Evolutionary conservation across 352 stramenopile species (phyloP).

Genomic region (Pythium grandisporangium): DNA sequence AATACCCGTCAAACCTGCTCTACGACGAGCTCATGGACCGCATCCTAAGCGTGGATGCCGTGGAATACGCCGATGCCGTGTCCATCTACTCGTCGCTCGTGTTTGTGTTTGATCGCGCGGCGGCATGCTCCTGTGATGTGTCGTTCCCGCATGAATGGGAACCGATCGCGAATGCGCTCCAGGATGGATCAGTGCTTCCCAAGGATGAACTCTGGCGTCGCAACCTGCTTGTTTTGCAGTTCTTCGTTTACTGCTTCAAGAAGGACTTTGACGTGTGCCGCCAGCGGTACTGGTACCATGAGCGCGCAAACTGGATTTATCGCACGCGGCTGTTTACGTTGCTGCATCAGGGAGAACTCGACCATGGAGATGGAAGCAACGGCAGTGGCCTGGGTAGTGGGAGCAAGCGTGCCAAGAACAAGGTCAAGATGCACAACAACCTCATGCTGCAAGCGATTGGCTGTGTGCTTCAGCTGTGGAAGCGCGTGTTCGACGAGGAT

Average conservation of each 20-base stretch:
- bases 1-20: slow-evolving; percentile 73
- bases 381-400: too few species aligned
- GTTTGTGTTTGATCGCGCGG: slow-evolving; percentile 73
- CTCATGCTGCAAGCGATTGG: slow-evolving; percentile 56
- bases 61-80: slow-evolving; percentile 60
- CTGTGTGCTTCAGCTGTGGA: slow-evolving; percentile 47
- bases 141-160: slow-evolving; percentile 69
- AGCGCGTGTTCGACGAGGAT: slow-evolving; percentile 41
- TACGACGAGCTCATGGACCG: slow-evolving; percentile 73
- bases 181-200: slow-evolving; percentile 38
- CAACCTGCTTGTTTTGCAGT: slow-evolving; percentile 68
- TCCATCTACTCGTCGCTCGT: slow-evolving; percentile 73
- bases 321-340: slow-evolving; percentile 52
- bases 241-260: slow-evolving; percentile 76
- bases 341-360: slow-evolving; percentile 42
- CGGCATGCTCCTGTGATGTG: slow-evolving; percentile 45
- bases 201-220: slow-evolving; percentile 52
- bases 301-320: slow-evolving; percentile 39
- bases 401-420: slow-evolving; percentile 21
- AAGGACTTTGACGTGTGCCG: slow-evolving; percentile 53
- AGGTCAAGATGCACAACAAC: slow-evolving; percentile 50
- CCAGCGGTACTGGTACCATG: slow-evolving; percentile 31
- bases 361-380: too few species aligned
- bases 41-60: slow-evolving; percentile 63
- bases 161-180: slow-evolving; percentile 40